Evolutionary conservation across 192 early-diverging fungal species (phyloP), one percentile per base, ranked within the genome.

Genomic region (Coemansia sp.): DNA sequence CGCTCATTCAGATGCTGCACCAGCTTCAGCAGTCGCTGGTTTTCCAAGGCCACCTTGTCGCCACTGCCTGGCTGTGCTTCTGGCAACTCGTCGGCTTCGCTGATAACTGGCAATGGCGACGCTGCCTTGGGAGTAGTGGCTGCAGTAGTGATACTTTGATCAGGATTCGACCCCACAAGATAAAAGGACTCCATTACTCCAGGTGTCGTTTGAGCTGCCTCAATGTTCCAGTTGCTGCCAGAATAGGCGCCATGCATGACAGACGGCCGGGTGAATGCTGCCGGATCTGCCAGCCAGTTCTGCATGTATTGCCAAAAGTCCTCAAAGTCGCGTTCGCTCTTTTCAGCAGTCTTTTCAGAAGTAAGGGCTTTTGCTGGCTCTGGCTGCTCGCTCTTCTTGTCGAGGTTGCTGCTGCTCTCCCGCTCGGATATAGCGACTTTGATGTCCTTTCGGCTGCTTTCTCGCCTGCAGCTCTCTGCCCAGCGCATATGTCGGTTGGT

Each of bases 231-330:
- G 23, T 38, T 23, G 14, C 9, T 41, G 3, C 20, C 30, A 8
- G 32, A 38, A 3, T 12, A 12, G 5, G 43, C 37, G 18, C 45
- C 40, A 1, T 54, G 56, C 21, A 60, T 38, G 23, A 59, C 26
- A 0, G 64, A 42, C 1, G 68, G 64, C 10, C 58, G 51, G 12
- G 76, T 79, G 39, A 68, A 79, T 30, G 76, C 76, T 0, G 66
- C 34, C 9, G 76, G 69, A 32, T 79, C 56, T 0, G 76, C 64
- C 32, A 79, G 58, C 76, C 76, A 79, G 53, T 64, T 58, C 34
- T 79, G 68, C 69, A 79, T 72, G 52, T 79, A 79, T 44, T 62
- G 60, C 76, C 76, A 79, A 47, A 79, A 79, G 26, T 72, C 61
- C 21, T 79, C 76, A 64, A 79, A 79, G 45, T 68, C 76, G 34